Base-by-base conservation (phyloP, 2,329 filamentous ascomycete genomes). In the Dactylellina drechsleri region DNA sequence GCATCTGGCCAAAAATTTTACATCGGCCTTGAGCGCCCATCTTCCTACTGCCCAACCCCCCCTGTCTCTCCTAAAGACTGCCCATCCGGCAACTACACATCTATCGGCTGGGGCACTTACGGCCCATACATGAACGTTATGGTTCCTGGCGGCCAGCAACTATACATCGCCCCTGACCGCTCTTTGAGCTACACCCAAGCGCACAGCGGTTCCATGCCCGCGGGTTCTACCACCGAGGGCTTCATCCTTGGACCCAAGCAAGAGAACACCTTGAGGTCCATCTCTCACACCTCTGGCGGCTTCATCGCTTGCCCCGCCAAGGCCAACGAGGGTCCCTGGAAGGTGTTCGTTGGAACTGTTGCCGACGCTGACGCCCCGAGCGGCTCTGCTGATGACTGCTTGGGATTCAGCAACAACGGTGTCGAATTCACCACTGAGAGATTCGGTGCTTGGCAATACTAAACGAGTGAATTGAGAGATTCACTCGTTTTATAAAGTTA, bases 81-180 rank as follows among this genome's bases (percentile, higher is more conserved):
- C 59, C 71, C 71, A 59, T 75, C 71, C 12, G 71, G 71, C 20
- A 60, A 75, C 15, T 58, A 47, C 36, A 75, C 71, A 10, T 58
- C 64, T 15, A 20, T 75, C 18, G 15, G 18, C 52, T 67, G 52
- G 40, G 26, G 53, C n/a, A 26, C 18, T 12, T 45, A 40, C 31
- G 50, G 66, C 20, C 40, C 58, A 36, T 75, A 41, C 28, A 52
- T 75, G 58, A 68, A 75, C 45, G 71, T 75, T 16, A 45, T 49
- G n/a, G 71, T 75, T 53, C 88, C 89, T 5, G 88, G 88, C 28
- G 89, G 89, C 28, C 88, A 91, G 78, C 81, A 84, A 74, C 83
- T 89, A 78, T 91, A 87, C 80, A 83, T 90, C 66, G 82, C 82
- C 2, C 82, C 85, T 3, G 81, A 84, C 31, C 89, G 88, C 6